Base-by-base conservation (phyloP, 305 asterid species). In the Lippia alba region DNA sequence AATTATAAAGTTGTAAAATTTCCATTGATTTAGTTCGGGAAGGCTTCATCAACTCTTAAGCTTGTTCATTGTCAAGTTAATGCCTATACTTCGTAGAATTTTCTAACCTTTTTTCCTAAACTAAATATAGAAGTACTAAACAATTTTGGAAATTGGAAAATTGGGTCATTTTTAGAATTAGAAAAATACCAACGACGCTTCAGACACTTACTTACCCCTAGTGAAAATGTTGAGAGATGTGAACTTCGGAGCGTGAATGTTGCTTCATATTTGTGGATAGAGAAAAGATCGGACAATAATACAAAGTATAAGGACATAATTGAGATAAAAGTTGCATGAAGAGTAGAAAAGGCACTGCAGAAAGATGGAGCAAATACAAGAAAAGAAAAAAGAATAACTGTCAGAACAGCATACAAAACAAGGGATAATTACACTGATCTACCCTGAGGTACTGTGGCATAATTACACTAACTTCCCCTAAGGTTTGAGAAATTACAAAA, bases 311-410 rank as follows among this genome's bases (percentile, higher is more conserved):
- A 58, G 61, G 94, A 83, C 76, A 79, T 74, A 48, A 58, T 65
- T 45, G 91, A 70, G 64, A 85, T 83, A 75, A 81, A 85, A 69
- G 85, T 73, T 73, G 94, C 94, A 82, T 87, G 94, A 61, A 85
- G 67, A 15, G 89, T 87, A 69, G 94, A 87, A 72, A 87, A 51
- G 56, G 89, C 89, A 55, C 96, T 89, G 92, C 88, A 83, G 33
- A 53, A 74, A 65, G 50, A 8, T 58, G 46, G 36, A 16, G 58
- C 5, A 5, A 36, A 8, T 4, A 4, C 41, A 36, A 36, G 8
- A 36, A 36, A 36, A 36, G 5, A 36, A 8, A 36, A 36, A 36
- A 1, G 30, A 24, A 24, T 24, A 72, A 40, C 60, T 17, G 32
- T 64, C 66, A 64, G 69, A 54, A 45, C 48, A 56, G 49, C 40